Conservation (phyloP, 257 asterid genomes). For the Gentiana macrophylla region DNA sequence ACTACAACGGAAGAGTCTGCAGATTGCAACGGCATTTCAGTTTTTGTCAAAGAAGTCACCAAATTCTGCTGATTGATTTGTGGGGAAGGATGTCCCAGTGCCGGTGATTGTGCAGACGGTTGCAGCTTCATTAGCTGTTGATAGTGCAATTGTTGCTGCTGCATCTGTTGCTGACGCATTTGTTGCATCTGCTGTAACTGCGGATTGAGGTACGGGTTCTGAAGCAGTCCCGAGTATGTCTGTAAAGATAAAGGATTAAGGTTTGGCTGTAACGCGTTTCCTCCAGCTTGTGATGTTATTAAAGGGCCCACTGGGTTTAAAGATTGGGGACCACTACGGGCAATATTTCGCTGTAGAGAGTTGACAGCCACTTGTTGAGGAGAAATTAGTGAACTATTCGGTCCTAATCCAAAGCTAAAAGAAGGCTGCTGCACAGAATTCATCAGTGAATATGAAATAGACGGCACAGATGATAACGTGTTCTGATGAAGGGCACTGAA, state of each 20-base stretch:
- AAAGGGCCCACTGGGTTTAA: conserved; percentile 44
- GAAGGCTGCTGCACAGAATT: conserved; percentile 50
- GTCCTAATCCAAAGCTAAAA: conserved; percentile 57
- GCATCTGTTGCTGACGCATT: conserved; percentile 57
- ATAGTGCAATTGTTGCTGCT: conserved; percentile 46
- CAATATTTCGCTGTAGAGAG: conserved; percentile 19
- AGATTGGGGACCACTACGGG: conserved; percentile 61
- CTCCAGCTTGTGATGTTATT: conserved; percentile 46
- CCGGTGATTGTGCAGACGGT: conserved; percentile 37
- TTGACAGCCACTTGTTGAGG: conserved; percentile 4
- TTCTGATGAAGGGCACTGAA: no score
- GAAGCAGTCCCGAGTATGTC: conserved; percentile 51
- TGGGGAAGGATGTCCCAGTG: conserved; percentile 74
- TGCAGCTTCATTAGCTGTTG: conserved; percentile 43
- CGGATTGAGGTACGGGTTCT: conserved; percentile 55
- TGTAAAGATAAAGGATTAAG: conserved; percentile 35
- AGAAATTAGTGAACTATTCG: conserved; percentile 53
- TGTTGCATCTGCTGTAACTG: conserved; percentile 78
- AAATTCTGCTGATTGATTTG: conserved; percentile 77
- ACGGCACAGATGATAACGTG: conserved; percentile 9
- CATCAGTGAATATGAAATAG: conserved; percentile 58
- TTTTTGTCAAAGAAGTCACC: conserved; percentile 30
- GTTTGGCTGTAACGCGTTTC: conserved; percentile 48
- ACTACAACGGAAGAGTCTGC: conserved; percentile 70
- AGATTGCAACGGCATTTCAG: conserved; percentile 82